Evolutionary conservation across 2,329 filamentous ascomycete genomes (phyloP).

Genomic region (Arthrobotrys megalospora): DNA sequence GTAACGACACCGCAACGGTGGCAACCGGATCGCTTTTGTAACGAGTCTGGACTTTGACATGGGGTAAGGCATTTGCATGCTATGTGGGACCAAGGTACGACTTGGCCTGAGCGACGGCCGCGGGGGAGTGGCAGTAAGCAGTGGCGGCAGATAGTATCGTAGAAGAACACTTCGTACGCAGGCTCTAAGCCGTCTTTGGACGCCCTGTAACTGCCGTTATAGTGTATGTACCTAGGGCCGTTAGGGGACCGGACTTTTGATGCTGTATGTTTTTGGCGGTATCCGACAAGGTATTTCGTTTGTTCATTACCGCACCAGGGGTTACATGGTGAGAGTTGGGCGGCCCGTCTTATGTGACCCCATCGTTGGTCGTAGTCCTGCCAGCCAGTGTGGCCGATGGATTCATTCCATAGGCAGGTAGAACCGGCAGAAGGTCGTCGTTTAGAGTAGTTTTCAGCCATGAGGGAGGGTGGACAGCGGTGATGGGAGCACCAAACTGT

Average conservation of each 20-base stretch:
- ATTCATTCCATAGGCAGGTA: no score
- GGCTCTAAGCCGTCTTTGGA: background rate
- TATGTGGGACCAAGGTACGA: no score
- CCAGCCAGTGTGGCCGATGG: no score
- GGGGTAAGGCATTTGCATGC: no score
- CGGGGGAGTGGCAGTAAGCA: conserved; percentile 12
- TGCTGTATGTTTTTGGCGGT: background rate
- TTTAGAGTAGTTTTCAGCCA: background rate
- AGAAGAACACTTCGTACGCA: conserved; percentile 19
- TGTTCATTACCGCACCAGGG: background rate
- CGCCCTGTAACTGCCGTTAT: no score
- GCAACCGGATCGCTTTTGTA: conserved; percentile 1
- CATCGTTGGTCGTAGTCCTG: no score
- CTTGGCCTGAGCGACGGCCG: no score
- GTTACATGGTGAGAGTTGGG: no score
- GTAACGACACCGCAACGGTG: conserved; percentile 13
- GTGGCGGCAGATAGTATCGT: conserved; percentile 23
- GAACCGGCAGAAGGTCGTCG: no score
- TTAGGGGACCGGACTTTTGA: no score
- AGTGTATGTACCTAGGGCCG: background rate
- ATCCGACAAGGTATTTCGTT: conserved; percentile 3
- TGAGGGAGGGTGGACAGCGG: conserved; percentile 11
- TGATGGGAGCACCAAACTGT: conserved; percentile 41
- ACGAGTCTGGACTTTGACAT: background rate
- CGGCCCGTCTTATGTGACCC: background rate